Base-by-base conservation (phyloP, 2,329 filamentous ascomycete genomes). In the Cercospora brassicicola region DNA sequence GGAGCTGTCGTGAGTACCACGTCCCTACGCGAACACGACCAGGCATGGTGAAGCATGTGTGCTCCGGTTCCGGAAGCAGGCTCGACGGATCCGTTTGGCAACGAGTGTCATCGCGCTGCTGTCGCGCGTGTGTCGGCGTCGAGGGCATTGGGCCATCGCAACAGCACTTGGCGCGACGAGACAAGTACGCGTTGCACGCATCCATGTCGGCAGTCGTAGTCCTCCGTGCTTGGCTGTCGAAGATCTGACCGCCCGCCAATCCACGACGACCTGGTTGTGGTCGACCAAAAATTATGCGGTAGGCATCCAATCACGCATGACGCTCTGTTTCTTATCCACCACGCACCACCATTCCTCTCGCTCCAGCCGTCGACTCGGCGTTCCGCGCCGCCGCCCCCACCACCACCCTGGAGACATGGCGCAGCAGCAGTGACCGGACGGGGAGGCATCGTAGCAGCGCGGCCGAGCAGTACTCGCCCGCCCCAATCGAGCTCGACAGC, bases 401-500 rank as follows among this genome's bases (percentile, higher is more conserved):
- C n/a, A 60, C 33, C 55, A 64, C 45, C 55, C 61, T 67, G 66
- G 66, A 64, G 56, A 33, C 36, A 57, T 63, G 66, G 55, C 62
- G 45, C 63, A 61, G 66, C 59, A 64, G 64, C 45, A 62, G 66
- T 68, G 64, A 57, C 62, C 42, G 59, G 26, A 51, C 45, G 57
- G 45, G 59, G 31, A 68, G 36, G 48, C 59, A 51, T 30, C 62
- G 65, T 30, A 62, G 42, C 59, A 64, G 57, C 28, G 59, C 61
- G 39, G 11, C 53, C 18, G 59, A 62, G 39, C 59, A 18, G n/a
- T 33, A 26, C 45, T 23, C 48, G 48, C 31, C 30, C 53, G 26
- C 53, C 11, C 10, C 48, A 65, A 64, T 73, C 67, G 75, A 77
- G 65, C 73, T 77, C 66, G 73, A 69, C 57, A 63, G 70, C 65